A percentile compares a stretch with the other conserved stretches of the same genome.
These are phyloP conservation scores for Rachicladosporium sp. DNA, from an alignment of 2,329 filamentous ascomycete genomes.

Conservation along the genomic window DNA sequence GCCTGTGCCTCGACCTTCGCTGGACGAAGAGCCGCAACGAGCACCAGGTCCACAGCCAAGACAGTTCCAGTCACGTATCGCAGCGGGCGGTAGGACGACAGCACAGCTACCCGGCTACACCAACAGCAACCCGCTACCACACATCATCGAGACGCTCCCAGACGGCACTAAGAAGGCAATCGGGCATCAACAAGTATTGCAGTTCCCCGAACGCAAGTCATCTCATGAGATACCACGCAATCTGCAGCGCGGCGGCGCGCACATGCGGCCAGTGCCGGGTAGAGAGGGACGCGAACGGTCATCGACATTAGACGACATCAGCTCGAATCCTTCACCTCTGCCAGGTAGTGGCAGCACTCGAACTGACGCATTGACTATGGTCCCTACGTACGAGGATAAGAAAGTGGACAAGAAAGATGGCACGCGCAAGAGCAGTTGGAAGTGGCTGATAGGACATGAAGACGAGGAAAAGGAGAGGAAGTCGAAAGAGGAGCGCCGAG, in stretches of 20 bases:
- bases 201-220: slow-evolving; percentile 40
- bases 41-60: slow-evolving; percentile 28
- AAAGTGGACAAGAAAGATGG: slow-evolving; percentile 56
- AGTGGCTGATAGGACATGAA: slow-evolving; percentile 58
- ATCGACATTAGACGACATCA: slow-evolving; percentile 50
- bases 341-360: slow-evolving; percentile 54
- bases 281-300: slow-evolving; percentile 9
- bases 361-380: slow-evolving; percentile 68
- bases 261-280: slow-evolving; percentile 20
- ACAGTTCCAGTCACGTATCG: slow-evolving; percentile 44
- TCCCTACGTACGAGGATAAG: slow-evolving; percentile 64
- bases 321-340: slow-evolving; percentile 53
- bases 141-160: slow-evolving; percentile 50
- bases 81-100: slow-evolving; percentile 45
- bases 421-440: slow-evolving; percentile 68
- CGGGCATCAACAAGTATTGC: slow-evolving; percentile 17
- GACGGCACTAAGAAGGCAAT: slow-evolving; percentile 22
- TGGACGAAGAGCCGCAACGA: slow-evolving; percentile 4
- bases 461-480: slow-evolving; percentile 64
- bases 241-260: slow-evolving; percentile 21
- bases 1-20: slow-evolving; percentile 3
- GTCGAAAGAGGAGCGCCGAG: slow-evolving; percentile 31
- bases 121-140: slow-evolving; percentile 36
- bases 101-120: slow-evolving; percentile 37
- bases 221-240: slow-evolving; percentile 21